Evolutionary conservation across 2,329 filamentous ascomycete genomes (phyloP), one percentile per base, ranked within the genome.

Genomic region (Penicillium digitatum): DNA sequence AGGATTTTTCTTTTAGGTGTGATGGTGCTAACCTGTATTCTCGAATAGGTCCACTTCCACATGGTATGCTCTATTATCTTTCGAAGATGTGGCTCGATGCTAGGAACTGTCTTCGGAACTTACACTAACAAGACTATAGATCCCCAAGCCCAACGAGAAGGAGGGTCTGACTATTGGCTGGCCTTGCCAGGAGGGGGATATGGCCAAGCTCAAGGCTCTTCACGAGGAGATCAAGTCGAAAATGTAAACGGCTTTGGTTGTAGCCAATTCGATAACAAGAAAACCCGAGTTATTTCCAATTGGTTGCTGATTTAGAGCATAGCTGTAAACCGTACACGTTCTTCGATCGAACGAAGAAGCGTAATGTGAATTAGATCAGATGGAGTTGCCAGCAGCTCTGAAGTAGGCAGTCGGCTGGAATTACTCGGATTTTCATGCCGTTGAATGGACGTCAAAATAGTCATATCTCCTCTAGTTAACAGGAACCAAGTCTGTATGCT

Each of bases 221-320:
- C 81, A 83, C 58, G 90, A 93, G 72, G 89, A 95, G 52, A 80
- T 99, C 69, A 95, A 95, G 82, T 76, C 87, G 16, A 96, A 91
- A 81, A 93, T 97, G 82, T 96, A 80, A 74, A 58, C 2, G 6
- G 32, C 2, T 29, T 32, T 12, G 10, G 20, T 3, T 18, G 38
- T 34, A 49, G 32, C 11, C 5, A 18, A 31, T 9, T 32, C 39
- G 40, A 31, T n/a, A 29, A 47, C 3, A 22, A 14, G 18, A 14
- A 42, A 39, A 27, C 14, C 12, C 6, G 16, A 22, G 20, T n/a
- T 39, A 16, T 14, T 18, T 18, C 11, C 24, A 20, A 32, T 16
- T 20, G 18, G 5, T 6, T 22, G 22, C 3, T 26, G 5, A 32
- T 11, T 16, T 20, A n/a, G 3, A 18, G 10, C 8, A 22, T 20